Percentiles rank a stretch among this genome's conserved stretches.
These are phyloP conservation scores for Cutaneotrichosporon daszewskae DNA, from an alignment of 1,284 basidiomycete genomes.

Conservation along the genomic window DNA sequence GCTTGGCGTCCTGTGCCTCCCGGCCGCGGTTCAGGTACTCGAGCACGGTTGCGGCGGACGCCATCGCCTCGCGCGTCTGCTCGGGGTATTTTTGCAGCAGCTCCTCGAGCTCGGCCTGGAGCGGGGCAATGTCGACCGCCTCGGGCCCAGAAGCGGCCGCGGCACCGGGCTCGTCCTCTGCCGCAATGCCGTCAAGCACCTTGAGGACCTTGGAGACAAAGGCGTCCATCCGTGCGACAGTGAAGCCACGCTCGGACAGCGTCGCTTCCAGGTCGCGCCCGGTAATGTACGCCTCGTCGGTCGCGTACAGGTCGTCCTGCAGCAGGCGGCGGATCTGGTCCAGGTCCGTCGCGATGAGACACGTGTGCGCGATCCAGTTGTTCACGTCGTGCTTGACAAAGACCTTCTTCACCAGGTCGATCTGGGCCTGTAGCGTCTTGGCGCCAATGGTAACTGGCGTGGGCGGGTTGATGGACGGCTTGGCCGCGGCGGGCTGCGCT, in stretches of 20 bases:
- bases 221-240: constrained; percentile 26
- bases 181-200: constrained; percentile 42
- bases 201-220: constrained; percentile 42
- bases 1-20: constrained; percentile 38
- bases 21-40: constrained; percentile 39
- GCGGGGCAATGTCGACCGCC: neutral
- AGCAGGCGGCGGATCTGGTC: constrained; percentile 35
- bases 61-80: constrained; percentile 38
- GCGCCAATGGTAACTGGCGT: constrained; percentile 23
- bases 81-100: constrained; percentile 25
- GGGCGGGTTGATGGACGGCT: too few relatives aligned
- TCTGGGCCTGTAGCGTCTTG: constrained; percentile 30
- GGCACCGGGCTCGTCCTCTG: constrained; percentile 35
- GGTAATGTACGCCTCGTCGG: constrained; percentile 33
- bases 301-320: constrained; percentile 37
- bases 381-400: constrained; percentile 33
- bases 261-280: constrained; percentile 31
- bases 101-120: constrained; percentile 9
- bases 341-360: constrained; percentile 39
- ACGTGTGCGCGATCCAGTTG: constrained; percentile 45
- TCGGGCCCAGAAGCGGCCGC: constrained; percentile 1
- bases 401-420: constrained; percentile 28
- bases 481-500: too few relatives aligned
- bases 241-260: constrained; percentile 27
- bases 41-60: constrained; percentile 26